Base-by-base conservation (phyloP, 2,329 filamentous ascomycete genomes). In the Bimuria novae-zelandiae region DNA sequence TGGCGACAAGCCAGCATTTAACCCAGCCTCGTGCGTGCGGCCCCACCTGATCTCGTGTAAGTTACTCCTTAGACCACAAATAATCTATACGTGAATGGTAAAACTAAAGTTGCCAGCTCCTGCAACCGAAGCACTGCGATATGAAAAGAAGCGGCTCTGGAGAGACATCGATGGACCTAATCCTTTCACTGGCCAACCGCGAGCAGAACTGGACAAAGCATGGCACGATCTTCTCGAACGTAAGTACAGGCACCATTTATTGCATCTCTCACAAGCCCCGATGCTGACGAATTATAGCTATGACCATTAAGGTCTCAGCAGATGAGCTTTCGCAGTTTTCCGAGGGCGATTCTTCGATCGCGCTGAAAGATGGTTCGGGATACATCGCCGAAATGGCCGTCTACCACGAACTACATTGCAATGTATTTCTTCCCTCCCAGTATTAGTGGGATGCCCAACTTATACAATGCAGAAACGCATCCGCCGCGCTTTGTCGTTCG, bases 371-470 rank as follows among this genome's bases (percentile, higher is more conserved):
- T 40, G 51, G 46, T 2, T 51, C 51, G 4, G 54, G 54, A 11
- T 54, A 39, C 29, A 42, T 56, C 17, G 54, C 47, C 5, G 51
- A 56, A 19, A 47, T 46, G 32, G 46, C 21, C 8, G 52, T 51
- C 2, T 58, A 55, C 25, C 55, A 58, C 33, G 52, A 58, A 25
- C 55, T 58, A 12, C 55, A 58, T 37, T 58, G 55, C 40, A 36
- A 50, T 19, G 54, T 56, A 32, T 17, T 44, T 27, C 6, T 6
- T 27, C 32, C 12, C 22, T 40, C 30, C 14, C n/a, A 42, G 22
- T 5, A 19, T 4, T n/a, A n/a, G n/a, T n/a, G n/a, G n/a, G n/a
- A n/a, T n/a, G n/a, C n/a, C n/a, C n/a, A n/a, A n/a, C n/a, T 14
- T 5, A 32, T 17, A 22, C 27, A 19, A 19, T 22, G 17, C 7